Evolutionary conservation across 1,284 basidiomycete genomes (phyloP).

Genomic region (Gomphus bonarii): DNA sequence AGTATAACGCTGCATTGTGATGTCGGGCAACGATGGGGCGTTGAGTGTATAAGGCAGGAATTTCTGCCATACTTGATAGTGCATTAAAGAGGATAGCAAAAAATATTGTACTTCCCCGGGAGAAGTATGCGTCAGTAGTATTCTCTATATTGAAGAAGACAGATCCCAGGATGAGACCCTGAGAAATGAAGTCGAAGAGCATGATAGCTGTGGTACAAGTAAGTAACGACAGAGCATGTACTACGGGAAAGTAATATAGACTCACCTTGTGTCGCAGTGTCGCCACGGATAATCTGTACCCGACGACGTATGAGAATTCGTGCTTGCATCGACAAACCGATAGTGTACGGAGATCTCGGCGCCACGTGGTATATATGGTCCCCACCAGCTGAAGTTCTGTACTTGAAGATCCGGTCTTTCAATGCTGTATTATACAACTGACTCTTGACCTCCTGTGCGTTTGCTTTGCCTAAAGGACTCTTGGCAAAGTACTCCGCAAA

Average conservation of each 20-base stretch:
- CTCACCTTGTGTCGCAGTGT: constrained; percentile 30
- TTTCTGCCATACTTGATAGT: constrained; percentile 48
- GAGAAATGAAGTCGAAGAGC: constrained; percentile 24
- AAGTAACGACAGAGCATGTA: not conserved
- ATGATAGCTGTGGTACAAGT: not conserved
- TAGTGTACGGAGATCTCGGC: constrained; percentile 35
- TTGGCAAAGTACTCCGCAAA: constrained; percentile 42
- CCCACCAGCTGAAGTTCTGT: constrained; percentile 36
- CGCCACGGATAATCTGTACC: constrained; percentile 58
- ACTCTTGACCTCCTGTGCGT: not conserved
- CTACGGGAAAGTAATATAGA: not conserved
- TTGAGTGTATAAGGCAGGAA: constrained; percentile 60
- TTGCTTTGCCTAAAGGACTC: constrained; percentile 12
- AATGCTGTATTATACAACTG: not conserved
- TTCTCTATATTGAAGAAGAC: constrained; percentile 59
- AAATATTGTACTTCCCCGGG: constrained; percentile 70
- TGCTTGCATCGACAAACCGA: constrained; percentile 49
- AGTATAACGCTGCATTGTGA: constrained; percentile 49
- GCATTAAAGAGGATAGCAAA: constrained; percentile 38
- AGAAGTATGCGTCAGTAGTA: constrained; percentile 61
- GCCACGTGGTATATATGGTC: constrained; percentile 38
- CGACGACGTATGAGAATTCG: constrained; percentile 56
- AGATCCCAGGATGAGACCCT: constrained; percentile 68
- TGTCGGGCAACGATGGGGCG: constrained; percentile 63
- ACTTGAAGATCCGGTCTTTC: constrained; percentile 22